phyloP scores from a whole-genome alignment of 2,329 filamentous ascomycete species.

The Neonectria ditissima region DNA sequence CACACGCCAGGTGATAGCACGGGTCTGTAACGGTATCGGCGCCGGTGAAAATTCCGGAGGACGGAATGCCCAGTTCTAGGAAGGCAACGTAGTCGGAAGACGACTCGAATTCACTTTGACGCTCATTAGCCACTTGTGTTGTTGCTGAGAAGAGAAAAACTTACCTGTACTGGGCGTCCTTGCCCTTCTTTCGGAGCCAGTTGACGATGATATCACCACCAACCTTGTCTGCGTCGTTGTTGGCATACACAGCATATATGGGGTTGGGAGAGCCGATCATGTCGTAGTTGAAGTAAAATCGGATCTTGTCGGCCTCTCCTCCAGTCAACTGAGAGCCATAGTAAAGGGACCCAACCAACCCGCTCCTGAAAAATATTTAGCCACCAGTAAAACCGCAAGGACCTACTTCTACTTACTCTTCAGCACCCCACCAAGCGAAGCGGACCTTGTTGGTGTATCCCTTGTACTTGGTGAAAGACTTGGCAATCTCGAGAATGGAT shows the following conservation, averaged over 20 bases:
- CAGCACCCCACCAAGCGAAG: slow-evolving; percentile 58
- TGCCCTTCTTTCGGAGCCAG: slow-evolving; percentile 52
- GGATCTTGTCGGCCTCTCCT: slow-evolving; percentile 64
- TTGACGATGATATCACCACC: slow-evolving; percentile 51
- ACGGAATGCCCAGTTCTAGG: slow-evolving; percentile 54
- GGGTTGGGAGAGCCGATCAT: slow-evolving; percentile 70
- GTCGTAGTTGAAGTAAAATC: slow-evolving; percentile 77
- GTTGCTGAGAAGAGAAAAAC: neutral
- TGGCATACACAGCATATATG: slow-evolving; percentile 54
- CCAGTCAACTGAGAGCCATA: slow-evolving; percentile 53
- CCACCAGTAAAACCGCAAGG: neutral
- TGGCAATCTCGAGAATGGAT: slow-evolving; percentile 54
- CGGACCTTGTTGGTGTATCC: slow-evolving; percentile 58
- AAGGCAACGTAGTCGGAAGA: slow-evolving; percentile 58
- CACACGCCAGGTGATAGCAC: slow-evolving; percentile 56
- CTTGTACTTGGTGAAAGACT: slow-evolving; percentile 52
- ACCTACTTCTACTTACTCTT: slow-evolving; percentile 48
- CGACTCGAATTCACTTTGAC: slow-evolving; percentile 49
- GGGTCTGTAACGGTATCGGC: slow-evolving; percentile 50
- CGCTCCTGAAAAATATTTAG: slow-evolving; percentile 46
- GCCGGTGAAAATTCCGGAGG: slow-evolving; percentile 56
- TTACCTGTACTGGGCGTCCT: slow-evolving; percentile 48
- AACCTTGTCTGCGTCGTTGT: slow-evolving; percentile 53
- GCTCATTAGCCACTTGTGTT: slow-evolving; percentile 12
- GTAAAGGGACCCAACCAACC: slow-evolving; percentile 58